Percentiles rank a stretch among this genome's conserved stretches.
Conservation (phyloP, 2,329 filamentous ascomycete species). For the Exophiala viscosa region DNA sequence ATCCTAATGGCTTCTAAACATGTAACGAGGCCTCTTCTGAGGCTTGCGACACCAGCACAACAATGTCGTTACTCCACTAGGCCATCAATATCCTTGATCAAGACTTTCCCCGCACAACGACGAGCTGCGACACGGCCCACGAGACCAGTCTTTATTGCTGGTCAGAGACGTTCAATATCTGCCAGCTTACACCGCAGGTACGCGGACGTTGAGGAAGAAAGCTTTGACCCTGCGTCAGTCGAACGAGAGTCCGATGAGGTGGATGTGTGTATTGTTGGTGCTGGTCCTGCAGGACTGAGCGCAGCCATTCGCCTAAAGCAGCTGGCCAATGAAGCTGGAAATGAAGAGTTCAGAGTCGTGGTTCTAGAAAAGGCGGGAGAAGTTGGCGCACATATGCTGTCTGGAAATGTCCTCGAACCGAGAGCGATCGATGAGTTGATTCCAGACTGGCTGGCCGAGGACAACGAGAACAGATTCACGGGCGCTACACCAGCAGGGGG, state of each 20-base stretch:
- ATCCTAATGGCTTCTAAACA: slow-evolving; percentile 40
- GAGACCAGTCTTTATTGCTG: slow-evolving; percentile 25
- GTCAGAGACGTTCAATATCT: slow-evolving; percentile 45
- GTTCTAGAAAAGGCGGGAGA: slow-evolving; percentile 94
- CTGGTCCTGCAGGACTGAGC: slow-evolving; percentile 83
- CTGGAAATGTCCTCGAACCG: slow-evolving; percentile 91
- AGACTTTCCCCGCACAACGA: slow-evolving; percentile 11
- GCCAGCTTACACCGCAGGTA: slow-evolving; percentile 39
- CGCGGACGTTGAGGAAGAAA: slow-evolving; percentile 46
- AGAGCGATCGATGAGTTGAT: slow-evolving; percentile 83
- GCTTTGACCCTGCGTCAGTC: slow-evolving; percentile 63
- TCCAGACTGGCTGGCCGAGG: slow-evolving; percentile 86
- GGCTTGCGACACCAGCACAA: slow-evolving; percentile 37
- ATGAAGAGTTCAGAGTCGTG: slow-evolving; percentile 91
- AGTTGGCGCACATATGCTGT: slow-evolving; percentile 89
- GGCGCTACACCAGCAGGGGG: slow-evolving; percentile 76
- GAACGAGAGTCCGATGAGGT: slow-evolving; percentile 91
- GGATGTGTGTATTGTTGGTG: slow-evolving; percentile 94
- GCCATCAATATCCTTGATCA: slow-evolving; percentile 10
- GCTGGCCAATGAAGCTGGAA: slow-evolving; percentile 86
- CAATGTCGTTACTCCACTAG: slow-evolving; percentile 30
- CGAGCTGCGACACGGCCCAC: slow-evolving; percentile 9
- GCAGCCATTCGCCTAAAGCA: slow-evolving; percentile 95
- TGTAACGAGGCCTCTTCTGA: slow-evolving; percentile 40
- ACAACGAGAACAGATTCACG: slow-evolving; percentile 83